A percentile compares a stretch with the other conserved stretches of the same genome.
Evolutionary conservation across 148 eudicot genomes (phyloP).

Genomic region (Amaranthus hypochondriacus): DNA sequence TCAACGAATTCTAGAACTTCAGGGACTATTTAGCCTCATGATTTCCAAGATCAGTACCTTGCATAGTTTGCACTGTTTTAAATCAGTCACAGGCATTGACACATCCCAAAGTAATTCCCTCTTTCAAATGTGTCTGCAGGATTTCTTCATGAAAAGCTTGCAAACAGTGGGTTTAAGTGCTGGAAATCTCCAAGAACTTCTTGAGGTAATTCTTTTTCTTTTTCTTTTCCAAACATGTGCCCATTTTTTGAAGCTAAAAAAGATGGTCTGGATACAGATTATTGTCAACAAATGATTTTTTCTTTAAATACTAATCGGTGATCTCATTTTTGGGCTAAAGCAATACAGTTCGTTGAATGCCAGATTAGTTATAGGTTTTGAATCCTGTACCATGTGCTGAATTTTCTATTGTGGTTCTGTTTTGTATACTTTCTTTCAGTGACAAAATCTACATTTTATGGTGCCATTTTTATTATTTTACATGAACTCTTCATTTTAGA

Average conservation of each 20-base stretch:
- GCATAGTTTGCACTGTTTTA: not conserved
- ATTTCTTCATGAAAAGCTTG: constrained; percentile 84
- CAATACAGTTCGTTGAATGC: not conserved
- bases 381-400: not conserved
- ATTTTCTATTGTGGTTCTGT: not conserved
- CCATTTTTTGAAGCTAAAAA: not conserved
- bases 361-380: not conserved
- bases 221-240: not conserved
- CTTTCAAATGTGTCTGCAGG: constrained; percentile 42
- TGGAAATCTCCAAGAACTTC: constrained; percentile 80
- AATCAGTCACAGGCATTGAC: not conserved
- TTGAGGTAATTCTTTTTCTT: constrained; percentile 48
- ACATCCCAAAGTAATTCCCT: not conserved
- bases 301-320: not conserved
- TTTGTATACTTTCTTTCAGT: not conserved
- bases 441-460: too few relatives aligned
- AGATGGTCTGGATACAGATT: not conserved
- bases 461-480: too few relatives aligned
- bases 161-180: constrained; percentile 70
- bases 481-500: too few relatives aligned
- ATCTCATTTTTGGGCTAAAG: not conserved
- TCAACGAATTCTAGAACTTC: too few relatives aligned
- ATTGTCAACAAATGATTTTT: not conserved
- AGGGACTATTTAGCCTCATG: not conserved
- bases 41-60: not conserved